These are phyloP conservation scores for Debaryomyces hansenii DNA, from an alignment of 805 yeast species.

Conservation along the genomic window DNA sequence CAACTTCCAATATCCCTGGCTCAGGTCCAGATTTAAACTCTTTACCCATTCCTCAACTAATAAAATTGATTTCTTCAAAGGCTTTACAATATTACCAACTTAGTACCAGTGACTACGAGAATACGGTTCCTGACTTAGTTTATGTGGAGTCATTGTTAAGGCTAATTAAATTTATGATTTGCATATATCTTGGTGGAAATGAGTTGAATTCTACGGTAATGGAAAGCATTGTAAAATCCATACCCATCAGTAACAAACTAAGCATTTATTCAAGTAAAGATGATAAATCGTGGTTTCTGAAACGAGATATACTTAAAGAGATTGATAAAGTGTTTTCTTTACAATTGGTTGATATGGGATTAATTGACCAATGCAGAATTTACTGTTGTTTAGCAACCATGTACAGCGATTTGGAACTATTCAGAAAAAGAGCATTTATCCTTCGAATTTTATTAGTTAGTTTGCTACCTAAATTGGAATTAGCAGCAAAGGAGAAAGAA, in stretches of 20 bases:
- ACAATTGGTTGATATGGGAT: constrained; percentile 36
- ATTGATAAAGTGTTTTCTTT: constrained; percentile 35
- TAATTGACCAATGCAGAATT: constrained; percentile 57
- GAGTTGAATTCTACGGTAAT: constrained; percentile 40
- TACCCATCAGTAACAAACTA: constrained; percentile 14
- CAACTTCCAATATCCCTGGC: constrained; percentile 25
- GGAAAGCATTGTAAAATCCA: constrained; percentile 45
- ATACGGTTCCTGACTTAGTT: constrained; percentile 79
- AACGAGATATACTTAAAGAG: constrained; percentile 43
- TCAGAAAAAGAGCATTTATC: constrained; percentile 69
- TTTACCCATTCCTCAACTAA: constrained; percentile 32
- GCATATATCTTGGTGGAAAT: constrained; percentile 46
- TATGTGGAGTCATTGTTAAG: constrained; percentile 72
- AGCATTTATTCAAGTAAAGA: neutral
- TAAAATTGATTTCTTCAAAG: constrained; percentile 27
- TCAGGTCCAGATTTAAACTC: constrained; percentile 24
- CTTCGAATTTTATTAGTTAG: constrained; percentile 62
- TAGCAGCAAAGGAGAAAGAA: constrained; percentile 1
- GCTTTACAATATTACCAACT: constrained; percentile 29
- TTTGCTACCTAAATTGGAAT: constrained; percentile 41
- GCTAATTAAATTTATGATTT: constrained; percentile 58
- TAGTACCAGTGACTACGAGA: constrained; percentile 61
- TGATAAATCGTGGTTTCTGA: constrained; percentile 14
- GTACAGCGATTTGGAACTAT: constrained; percentile 59
- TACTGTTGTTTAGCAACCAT: constrained; percentile 66